These are phyloP conservation scores for Pycnococcus provasolii DNA, from an alignment of 139 green algal genomes.

Conservation along the genomic window DNA sequence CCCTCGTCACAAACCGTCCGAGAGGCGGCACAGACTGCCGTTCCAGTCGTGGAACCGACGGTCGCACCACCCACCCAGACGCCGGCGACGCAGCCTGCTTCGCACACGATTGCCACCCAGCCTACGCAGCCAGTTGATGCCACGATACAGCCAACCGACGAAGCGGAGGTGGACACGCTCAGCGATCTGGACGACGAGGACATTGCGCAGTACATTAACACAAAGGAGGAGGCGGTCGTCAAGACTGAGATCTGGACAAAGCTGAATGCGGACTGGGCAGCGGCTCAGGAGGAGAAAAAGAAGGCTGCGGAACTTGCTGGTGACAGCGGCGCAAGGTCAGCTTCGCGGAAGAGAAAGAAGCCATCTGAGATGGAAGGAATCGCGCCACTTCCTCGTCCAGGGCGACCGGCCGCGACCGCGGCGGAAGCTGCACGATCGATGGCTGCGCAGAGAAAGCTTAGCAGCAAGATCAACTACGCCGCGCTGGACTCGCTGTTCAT, in stretches of 20 bases:
- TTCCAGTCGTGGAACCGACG: not conserved
- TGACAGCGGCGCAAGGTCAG: not conserved
- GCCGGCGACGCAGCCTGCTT: constrained; percentile 2
- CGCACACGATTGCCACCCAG: not conserved
- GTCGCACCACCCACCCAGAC: not conserved
- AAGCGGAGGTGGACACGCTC: constrained; percentile 34
- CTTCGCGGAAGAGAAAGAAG: constrained; percentile 17
- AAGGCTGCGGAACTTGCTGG: constrained; percentile 9
- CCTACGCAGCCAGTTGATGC: constrained; percentile 21
- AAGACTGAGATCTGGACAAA: constrained; percentile 50
- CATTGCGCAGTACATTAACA: constrained; percentile 47
- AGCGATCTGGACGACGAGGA: constrained; percentile 41
- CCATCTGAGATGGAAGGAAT: constrained; percentile 2
- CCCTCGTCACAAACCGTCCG: not conserved
- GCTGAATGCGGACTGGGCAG: constrained; percentile 47
- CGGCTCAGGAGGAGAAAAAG: constrained; percentile 25
- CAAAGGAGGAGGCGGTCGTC: constrained; percentile 43
- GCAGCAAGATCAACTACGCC: constrained; percentile 78
- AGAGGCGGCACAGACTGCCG: not conserved
- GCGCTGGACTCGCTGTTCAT: constrained; percentile 54
- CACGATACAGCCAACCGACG: constrained; percentile 28
- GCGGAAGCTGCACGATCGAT: constrained; percentile 31
- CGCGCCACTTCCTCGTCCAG: not conserved
- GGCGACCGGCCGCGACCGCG: constrained; percentile 10
- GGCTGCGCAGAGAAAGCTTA: constrained; percentile 31